Base-by-base conservation (phyloP, 305 asterid genomes). In the Fraxinus angustifolia region DNA sequence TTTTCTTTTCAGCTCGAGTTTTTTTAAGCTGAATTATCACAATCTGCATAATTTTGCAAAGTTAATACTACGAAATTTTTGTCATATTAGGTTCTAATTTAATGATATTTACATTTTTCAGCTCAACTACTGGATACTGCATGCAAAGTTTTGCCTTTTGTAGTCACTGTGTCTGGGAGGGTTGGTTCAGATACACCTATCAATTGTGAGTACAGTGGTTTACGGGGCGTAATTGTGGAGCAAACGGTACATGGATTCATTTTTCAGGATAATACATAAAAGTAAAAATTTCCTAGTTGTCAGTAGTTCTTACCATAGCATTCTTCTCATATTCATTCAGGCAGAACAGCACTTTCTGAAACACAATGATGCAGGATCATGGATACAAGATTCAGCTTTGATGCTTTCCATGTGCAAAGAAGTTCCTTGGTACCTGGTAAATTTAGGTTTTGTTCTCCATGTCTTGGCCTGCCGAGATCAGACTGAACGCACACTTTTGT, bases 321-420 rank as follows among this genome's bases (percentile, higher is more conserved):
- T 79, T 36, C 6, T 79, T 82, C 78, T 75, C 50, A 36, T 86
- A 50, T 85, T 78, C 68, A 80, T 84, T 50, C 92, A 94, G 99
- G 97, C 98, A 30, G 98, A 96, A 88, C 98, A 93, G 75, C 98
- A 94, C 90, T 96, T 94, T 88, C 80, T 96, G 90, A 96, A 96
- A 84, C 99, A 94, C 90, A 96, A 96, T 84, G 99, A 96, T 81
- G 98, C 98, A 1, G 99, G 99, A 78, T 96, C 99, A 28, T 96
- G 99, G 99, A 93, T 93, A 85, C 99, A 96, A 86, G 99, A 96
- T 85, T 96, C 99, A 34, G 99, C 98, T 17, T 82, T 94, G 89
- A 93, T 93, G 98, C 94, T 96, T 84, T 96, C 98, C 74, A 94
- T 90, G 97, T 93, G 98, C 89, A 94, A 94, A 89, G 99, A 96